Base-by-base conservation (phyloP, 495 filamentous ascomycete genomes). In the Elaphomyces granulatus region DNA sequence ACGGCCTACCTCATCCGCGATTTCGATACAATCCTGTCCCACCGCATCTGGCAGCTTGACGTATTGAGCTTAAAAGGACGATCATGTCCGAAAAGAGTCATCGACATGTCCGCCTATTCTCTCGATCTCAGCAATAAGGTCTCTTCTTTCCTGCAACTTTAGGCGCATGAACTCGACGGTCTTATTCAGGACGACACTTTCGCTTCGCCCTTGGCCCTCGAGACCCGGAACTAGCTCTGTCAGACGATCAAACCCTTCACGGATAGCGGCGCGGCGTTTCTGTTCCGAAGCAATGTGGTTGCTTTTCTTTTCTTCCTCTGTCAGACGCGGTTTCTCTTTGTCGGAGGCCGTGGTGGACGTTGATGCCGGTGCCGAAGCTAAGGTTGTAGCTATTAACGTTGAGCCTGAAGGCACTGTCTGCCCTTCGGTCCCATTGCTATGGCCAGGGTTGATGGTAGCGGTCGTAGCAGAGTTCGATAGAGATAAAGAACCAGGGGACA, bases 241-340 rank as follows among this genome's bases (percentile, higher is more conserved):
- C 2, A 95, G 67, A 15, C 75, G 68, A 58, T 94, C 87, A 47
- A 90, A 93, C n/a, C 80, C 83, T 20, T 81, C 75, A 20, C 87
- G 74, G 44, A 95, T 94, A 3, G 80, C 80, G 47, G 81, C 73
- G 20, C 87, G 78, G 9, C 87, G 80, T 59, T 94, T 93, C 55
- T 92, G 81, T 56, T 95, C 87, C 1, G 81, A 87, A 7, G 74
- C 75, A 47, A 93, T 90, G 52, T 94, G 87, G 48, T 94, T 94
- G 44, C 75, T 75, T 60, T 90, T 92, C 67, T 90, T 93, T 55
- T 93, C 80, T 43, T 81, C 72, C 40, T 87, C 83, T 2, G 80
- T 85, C 40, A 93, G 66, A 15, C 84, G 76, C n/a, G 81, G 81
- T 47, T 77, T 78, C 20, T 83, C 78, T 34, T 67, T 64, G 12